Evolutionary conservation across 2,329 filamentous ascomycete species (phyloP), one percentile per base, ranked within the genome.

Genomic region (Nannizzia gypsea): DNA sequence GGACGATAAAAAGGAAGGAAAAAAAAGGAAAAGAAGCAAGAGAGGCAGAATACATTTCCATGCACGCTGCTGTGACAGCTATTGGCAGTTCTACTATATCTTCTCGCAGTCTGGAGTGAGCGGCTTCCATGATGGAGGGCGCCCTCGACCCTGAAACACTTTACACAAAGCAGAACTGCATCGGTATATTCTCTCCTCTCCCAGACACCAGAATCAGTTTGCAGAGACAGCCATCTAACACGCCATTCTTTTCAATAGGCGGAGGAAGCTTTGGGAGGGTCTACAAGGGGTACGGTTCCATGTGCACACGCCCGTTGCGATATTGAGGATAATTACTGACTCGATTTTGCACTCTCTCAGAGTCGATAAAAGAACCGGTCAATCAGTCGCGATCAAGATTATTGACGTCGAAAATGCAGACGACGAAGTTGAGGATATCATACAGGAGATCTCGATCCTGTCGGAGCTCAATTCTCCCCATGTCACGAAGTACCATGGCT

Each of bases 361-460:
- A 61, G 89, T 97, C 65, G 92, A 97, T 77, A 95, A 93, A 71
- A 85, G 89, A 57, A 95, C 88, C 17, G 93, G 93, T 40, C 88
- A 95, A 70, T 87, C 92, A 11, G 93, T 99, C 57, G 93, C 93
- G 28, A 99, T 99, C 79, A 99, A 99, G 76, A 82, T 99, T 68
- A 97, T 99, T 72, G 93, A 99, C 70, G 93, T 99, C 66, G 93
- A 99, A 76, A 96, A 93, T 77, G 93, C 93, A 69, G 93, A 99
- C 76, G 93, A 99, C 73, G 93, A 99, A 76, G 92, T 99, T 67
- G 93, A 97, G 77, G 93, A 99, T 76, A 99, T 99, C 68, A 96
- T 97, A 72, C 90, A 96, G 73, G 93, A 99, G 76, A 97, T 99
- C 67, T 90, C 92, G 66, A 97, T 99, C 68, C 81, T 99, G 59